Conservation (phyloP, 164 flowering plant species). For the Saururus chinensis region DNA sequence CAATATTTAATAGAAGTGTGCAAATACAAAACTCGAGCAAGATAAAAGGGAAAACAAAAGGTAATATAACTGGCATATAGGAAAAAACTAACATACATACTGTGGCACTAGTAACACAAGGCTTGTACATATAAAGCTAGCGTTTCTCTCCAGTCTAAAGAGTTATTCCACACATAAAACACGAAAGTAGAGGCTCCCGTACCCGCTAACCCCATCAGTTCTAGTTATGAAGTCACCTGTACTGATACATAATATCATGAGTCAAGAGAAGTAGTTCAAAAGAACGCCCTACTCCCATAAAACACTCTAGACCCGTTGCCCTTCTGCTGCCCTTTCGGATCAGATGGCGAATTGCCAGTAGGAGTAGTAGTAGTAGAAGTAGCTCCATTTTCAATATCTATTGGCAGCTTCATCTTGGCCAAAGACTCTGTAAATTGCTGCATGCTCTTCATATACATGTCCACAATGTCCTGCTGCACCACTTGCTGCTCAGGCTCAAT, state of each 20-base stretch:
- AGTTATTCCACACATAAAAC: constrained; percentile 23
- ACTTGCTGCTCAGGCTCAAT: constrained; percentile 52
- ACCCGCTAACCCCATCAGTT: constrained; percentile 28
- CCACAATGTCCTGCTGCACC: constrained; percentile 89
- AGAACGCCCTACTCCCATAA: constrained; percentile 94
- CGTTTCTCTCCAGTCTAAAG: not conserved
- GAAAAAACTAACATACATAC: not conserved
- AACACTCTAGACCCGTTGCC: constrained; percentile 60
- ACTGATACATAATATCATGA: constrained; percentile 7
- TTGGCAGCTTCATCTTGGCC: constrained; percentile 98
- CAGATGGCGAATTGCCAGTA: constrained; percentile 35
- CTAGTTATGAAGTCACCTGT: constrained; percentile 42
- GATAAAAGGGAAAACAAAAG: too few species aligned
- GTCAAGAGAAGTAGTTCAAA: constrained; percentile 33
- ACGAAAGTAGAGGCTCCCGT: constrained; percentile 15
- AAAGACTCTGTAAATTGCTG: constrained; percentile 94
- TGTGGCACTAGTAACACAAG: not conserved
- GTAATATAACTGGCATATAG: constrained; percentile 2
- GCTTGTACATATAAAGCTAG: not conserved
- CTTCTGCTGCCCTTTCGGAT: constrained; percentile 38
- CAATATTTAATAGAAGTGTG: too few species aligned
- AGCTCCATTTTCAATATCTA: constrained; percentile 53
- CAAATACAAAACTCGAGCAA: too few species aligned
- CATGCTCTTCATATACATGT: constrained; percentile 98
- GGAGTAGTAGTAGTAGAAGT: constrained; percentile 29